Evolutionary conservation across 1,139 yeast species (phyloP).

Genomic region (Tardiomyces blankii): DNA sequence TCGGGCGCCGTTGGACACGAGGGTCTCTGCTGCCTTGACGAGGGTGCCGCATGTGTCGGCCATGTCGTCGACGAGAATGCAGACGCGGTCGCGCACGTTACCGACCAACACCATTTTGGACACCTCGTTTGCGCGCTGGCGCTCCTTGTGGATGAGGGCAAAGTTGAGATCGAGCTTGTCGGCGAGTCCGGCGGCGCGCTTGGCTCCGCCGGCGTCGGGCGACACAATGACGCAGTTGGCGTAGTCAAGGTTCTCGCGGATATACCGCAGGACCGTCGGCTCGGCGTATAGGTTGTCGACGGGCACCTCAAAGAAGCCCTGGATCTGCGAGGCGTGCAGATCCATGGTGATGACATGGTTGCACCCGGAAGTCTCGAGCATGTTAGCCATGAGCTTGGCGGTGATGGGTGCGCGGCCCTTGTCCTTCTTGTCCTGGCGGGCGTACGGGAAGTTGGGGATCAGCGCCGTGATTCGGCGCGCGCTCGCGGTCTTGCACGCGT

Average conservation of each 20-base stretch:
- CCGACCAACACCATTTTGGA: slow-evolving; percentile 93
- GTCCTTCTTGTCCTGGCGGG: slow-evolving; percentile 94
- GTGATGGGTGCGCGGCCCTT: slow-evolving; percentile 95
- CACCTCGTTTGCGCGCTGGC: slow-evolving; percentile 90
- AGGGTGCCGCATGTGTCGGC: slow-evolving; percentile 98
- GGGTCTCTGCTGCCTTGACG: slow-evolving; percentile 87
- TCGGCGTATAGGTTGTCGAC: slow-evolving; percentile 95
- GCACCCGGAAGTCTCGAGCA: slow-evolving; percentile 92
- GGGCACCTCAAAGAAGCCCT: slow-evolving; percentile 94
- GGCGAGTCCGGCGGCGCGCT: slow-evolving; percentile 91
- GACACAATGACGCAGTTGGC: slow-evolving; percentile 65
- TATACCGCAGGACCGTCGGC: slow-evolving; percentile 82
- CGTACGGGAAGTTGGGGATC: slow-evolving; percentile 94
- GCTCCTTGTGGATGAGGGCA: slow-evolving; percentile 92
- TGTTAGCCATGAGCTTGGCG: slow-evolving; percentile 89
- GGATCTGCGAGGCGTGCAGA: slow-evolving; percentile 97
- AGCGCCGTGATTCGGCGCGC: slow-evolving; percentile 94
- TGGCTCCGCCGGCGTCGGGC: slow-evolving; percentile 99
- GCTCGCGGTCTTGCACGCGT: slow-evolving; percentile 90
- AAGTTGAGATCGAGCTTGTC: slow-evolving; percentile 84
- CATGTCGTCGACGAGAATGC: slow-evolving; percentile 93
- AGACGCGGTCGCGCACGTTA: slow-evolving; percentile 75
- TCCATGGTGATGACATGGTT: slow-evolving; percentile 97
- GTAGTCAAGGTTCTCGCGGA: slow-evolving; percentile 53
- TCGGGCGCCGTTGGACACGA: slow-evolving; percentile 68